A percentile compares a stretch with the other conserved stretches of the same genome.
Evolutionary conservation across 495 filamentous ascomycete species (phyloP).

Genomic region (Neurospora sublineolata): DNA sequence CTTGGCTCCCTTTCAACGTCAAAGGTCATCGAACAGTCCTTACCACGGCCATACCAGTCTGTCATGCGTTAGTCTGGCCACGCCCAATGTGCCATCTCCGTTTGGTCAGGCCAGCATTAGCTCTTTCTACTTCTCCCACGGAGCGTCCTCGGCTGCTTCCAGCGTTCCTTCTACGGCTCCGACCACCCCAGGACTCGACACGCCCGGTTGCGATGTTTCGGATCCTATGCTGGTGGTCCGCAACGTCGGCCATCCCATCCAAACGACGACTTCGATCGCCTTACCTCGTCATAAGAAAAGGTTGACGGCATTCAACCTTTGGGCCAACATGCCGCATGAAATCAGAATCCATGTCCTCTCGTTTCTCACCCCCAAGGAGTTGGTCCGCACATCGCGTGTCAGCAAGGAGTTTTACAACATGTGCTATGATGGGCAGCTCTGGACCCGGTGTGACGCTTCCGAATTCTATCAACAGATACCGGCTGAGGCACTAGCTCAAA

Average conservation of each 20-base stretch:
- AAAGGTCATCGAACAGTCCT: slow-evolving; percentile 55
- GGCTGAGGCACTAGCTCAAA: slow-evolving; percentile 67
- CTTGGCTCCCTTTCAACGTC: slow-evolving; percentile 51
- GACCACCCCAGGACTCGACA: slow-evolving; percentile 36
- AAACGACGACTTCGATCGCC: slow-evolving; percentile 39
- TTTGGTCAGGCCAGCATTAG: slow-evolving; percentile 38
- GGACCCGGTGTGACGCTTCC: slow-evolving; percentile 72
- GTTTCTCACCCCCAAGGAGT: slow-evolving; percentile 67
- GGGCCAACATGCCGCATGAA: slow-evolving; percentile 71
- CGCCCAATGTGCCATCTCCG: slow-evolving; percentile 36
- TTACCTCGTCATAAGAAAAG: slow-evolving; percentile 47
- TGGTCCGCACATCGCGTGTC: slow-evolving; percentile 71
- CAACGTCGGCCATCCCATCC: slow-evolving; percentile 18
- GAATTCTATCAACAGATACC: slow-evolving; percentile 82
- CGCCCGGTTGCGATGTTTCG: slow-evolving; percentile 21
- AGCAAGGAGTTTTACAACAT: slow-evolving; percentile 69
- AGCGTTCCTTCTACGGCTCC: slow-evolving; percentile 51
- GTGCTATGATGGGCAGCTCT: slow-evolving; percentile 93
- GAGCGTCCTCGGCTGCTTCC: slow-evolving; percentile 48
- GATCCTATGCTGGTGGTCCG: slow-evolving; percentile 26
- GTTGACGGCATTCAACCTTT: slow-evolving; percentile 54
- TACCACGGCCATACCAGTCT: slow-evolving; percentile 44
- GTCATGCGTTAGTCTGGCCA: slow-evolving; percentile 75
- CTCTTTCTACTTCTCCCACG: slow-evolving; percentile 45
- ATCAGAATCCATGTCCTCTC: slow-evolving; percentile 67